Evolutionary conservation across 2,329 filamentous ascomycete genomes (phyloP), one percentile per base, ranked within the genome.

Genomic region (Pseudofabraea citricarpa): DNA sequence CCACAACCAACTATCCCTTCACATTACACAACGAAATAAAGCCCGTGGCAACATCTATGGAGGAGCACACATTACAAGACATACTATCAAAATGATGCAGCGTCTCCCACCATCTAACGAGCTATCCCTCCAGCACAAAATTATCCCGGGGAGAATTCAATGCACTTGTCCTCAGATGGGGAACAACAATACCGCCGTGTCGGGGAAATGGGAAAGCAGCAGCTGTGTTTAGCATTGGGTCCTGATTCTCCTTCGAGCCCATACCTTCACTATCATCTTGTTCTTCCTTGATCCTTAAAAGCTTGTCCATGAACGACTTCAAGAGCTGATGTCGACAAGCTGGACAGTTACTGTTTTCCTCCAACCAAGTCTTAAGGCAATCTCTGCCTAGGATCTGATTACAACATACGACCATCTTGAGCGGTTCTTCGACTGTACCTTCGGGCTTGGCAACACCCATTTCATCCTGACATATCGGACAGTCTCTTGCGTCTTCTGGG

Each of bases 341-440:
- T 5, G 55, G 53, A 27, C 53, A 55, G 9, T 36, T 42, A 26
- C 45, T 15, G 2, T 23, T 24, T 6, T 40, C 40, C 8, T 31
- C 19, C 5, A 54, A 26, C 53, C 54, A 56, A 9, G 18, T 16
- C 21, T 45, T 48, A 10, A 57, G 22, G 23, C 54, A 59, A 8
- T 37, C 15, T 10, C 19, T 35, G 8, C 55, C 54, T 20, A 57
- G 41, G 12, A 49, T 40, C 21, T 56, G 48, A 1, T 39, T 38
- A 40, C 56, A 59, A 39, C 55, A 59, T 10, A 49, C 46, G 2
- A 50, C 40, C 29, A 59, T 27, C 20, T 45, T 36, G 18, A 57
- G 40, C 1, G 48, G 43, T 6, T 9, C 16, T 21, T 57, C 55
- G 6, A 26, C 24, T 5, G 16, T 16, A 7, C 44, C 49, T 2